Conservation (phyloP, 2,329 filamentous ascomycete species). For the Neopestalotiopsis clavispora region DNA sequence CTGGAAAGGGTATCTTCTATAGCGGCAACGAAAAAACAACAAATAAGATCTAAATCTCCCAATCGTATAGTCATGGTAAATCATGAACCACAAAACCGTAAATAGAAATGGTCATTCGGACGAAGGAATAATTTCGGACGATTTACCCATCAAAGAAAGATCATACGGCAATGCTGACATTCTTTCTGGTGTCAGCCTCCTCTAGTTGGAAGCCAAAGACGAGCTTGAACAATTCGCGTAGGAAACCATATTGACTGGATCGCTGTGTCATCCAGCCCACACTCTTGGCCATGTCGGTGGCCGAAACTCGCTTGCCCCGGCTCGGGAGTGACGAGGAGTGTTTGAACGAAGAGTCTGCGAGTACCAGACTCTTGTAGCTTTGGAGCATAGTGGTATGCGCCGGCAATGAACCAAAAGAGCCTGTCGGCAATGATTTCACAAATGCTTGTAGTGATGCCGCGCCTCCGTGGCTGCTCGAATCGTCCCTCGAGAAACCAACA, state of each 20-base stretch:
- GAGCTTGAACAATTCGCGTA: constrained; percentile 80
- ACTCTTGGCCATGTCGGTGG: constrained; percentile 79
- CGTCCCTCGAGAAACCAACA: constrained; percentile 74
- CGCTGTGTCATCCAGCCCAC: constrained; percentile 76
- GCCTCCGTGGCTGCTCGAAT: constrained; percentile 49
- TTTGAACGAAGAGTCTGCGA: constrained; percentile 72
- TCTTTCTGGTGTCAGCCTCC: constrained; percentile 72
- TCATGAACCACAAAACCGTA: neutral
- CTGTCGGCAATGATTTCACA: constrained; percentile 74
- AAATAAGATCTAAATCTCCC: neutral
- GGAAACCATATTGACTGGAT: constrained; percentile 74
- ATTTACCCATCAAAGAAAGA: neutral
- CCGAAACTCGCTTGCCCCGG: constrained; percentile 63
- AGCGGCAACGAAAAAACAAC: constrained; percentile 21
- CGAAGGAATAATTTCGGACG: neutral
- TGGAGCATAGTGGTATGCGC: constrained; percentile 75
- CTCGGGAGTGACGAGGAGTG: constrained; percentile 58
- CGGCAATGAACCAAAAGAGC: constrained; percentile 76
- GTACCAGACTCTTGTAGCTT: constrained; percentile 80
- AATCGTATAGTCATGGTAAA: neutral
- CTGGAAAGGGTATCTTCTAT: constrained; percentile 28
- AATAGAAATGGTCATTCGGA: neutral
- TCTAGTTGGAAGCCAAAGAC: constrained; percentile 87
- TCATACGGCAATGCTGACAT: constrained; percentile 64
- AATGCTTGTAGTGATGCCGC: constrained; percentile 71